Evolutionary conservation across 176 grass and related monocot species (phyloP).

Genomic region (Oryza meyeriana): DNA sequence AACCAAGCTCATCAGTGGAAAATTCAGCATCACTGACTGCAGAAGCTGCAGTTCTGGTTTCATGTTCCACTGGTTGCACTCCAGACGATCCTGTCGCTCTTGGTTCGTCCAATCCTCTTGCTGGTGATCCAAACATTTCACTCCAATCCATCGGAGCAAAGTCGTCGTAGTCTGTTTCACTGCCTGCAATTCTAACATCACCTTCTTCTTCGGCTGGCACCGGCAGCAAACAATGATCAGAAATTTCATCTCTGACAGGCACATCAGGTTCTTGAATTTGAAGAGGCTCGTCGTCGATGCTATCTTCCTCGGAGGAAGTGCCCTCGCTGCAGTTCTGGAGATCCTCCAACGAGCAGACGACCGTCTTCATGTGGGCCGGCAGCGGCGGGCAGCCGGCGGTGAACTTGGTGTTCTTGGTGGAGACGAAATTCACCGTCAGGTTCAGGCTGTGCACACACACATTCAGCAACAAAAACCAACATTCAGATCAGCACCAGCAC

Average conservation of each 20-base stretch:
- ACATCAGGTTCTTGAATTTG: constrained; percentile 10
- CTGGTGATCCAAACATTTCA: neutral
- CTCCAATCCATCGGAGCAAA: neutral
- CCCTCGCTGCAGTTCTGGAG: constrained; percentile 47
- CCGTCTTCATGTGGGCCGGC: constrained; percentile 66
- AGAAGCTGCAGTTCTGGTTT: neutral
- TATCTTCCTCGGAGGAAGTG: constrained; percentile 13
- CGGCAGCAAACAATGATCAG: constrained; percentile 6
- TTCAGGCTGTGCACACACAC: constrained; percentile 51
- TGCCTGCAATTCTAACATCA: neutral
- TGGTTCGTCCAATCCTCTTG: neutral
- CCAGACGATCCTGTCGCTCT: neutral
- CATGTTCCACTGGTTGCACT: neutral
- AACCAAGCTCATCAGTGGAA: constrained; percentile 17
- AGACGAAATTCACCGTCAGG: constrained; percentile 92
- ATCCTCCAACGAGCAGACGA: constrained; percentile 64
- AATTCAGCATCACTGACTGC: neutral
- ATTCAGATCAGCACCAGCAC: neutral
- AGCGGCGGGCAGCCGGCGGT: constrained; percentile 51
- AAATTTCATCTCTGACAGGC: neutral
- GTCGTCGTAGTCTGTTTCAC: neutral
- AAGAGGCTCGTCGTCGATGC: neutral
- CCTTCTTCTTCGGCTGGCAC: neutral
- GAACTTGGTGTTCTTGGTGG: constrained; percentile 72
- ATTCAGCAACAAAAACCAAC: neutral